phyloP scores from a whole-genome alignment of 108 stramenopile species.

The Cyclotella baltica region DNA sequence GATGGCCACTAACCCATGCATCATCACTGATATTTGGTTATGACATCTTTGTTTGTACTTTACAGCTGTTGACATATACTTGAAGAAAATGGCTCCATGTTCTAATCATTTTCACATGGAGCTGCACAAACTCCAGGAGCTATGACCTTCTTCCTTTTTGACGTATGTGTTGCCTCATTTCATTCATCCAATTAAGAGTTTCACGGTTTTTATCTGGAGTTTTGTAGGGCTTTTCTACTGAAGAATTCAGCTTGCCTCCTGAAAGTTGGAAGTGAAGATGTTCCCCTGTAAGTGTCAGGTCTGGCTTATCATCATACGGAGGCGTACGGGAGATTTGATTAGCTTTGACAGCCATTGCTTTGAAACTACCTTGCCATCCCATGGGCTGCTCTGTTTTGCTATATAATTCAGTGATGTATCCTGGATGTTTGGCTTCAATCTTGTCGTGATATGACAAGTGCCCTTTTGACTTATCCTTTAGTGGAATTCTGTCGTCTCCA shows the following conservation, averaged over 20 bases:
- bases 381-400: background rate
- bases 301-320: background rate
- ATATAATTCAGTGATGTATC: background rate
- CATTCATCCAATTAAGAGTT: background rate
- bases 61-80: background rate
- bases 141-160: background rate
- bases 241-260: slow-evolving; percentile 2
- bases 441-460: background rate
- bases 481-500: background rate
- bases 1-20: background rate
- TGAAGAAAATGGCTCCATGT: slow-evolving; percentile 20
- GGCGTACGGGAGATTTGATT: background rate
- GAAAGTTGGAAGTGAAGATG: background rate
- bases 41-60: background rate
- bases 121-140: slow-evolving; percentile 12
- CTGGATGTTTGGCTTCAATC: background rate
- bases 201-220: background rate
- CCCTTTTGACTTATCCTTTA: background rate
- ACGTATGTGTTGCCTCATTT: background rate
- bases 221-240: slow-evolving; percentile 1
- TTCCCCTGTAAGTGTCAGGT: background rate
- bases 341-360: background rate
- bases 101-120: background rate
- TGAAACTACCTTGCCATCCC: background rate
- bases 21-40: slow-evolving; percentile 20